Percentiles rank a stretch among this genome's conserved stretches.
Conservation (phyloP, 75 land plant species). For the Pseudotsuga menziesii region DNA sequence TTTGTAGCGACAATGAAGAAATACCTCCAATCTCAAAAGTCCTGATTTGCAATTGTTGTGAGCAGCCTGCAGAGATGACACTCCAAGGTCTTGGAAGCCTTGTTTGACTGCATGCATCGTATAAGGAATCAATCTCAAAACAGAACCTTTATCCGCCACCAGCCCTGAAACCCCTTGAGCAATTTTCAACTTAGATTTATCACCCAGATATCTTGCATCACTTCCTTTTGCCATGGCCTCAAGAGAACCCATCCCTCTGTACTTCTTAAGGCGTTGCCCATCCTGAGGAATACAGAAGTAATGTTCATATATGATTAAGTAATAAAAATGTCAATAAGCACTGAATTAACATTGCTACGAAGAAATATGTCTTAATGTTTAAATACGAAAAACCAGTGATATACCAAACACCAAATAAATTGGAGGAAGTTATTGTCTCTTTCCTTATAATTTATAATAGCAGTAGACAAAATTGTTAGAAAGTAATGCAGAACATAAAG, state of each 20-base stretch:
- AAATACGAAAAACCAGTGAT: background rate
- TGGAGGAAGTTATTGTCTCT: background rate
- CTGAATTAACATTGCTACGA: background rate
- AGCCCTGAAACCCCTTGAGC: constrained; percentile 98
- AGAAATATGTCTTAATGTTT: background rate
- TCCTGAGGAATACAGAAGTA: constrained; percentile 30
- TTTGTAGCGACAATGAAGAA: background rate
- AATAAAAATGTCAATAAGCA: background rate
- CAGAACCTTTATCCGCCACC: constrained; percentile 94
- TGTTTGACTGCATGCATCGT: constrained; percentile 99
- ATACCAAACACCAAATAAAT: background rate
- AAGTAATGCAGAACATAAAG: too few relatives aligned
- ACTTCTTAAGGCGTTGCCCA: constrained; percentile 70
- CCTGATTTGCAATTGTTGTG: constrained; percentile 58
- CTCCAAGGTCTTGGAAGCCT: constrained; percentile 98
- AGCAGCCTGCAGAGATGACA: constrained; percentile 56
- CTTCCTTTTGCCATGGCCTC: constrained; percentile 99
- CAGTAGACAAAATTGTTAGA: background rate
- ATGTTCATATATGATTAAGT: background rate
- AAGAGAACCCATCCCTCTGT: constrained; percentile 98
- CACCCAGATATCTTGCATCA: constrained; percentile 92
- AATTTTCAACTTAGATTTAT: constrained; percentile 76
- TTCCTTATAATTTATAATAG: background rate
- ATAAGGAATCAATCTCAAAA: constrained; percentile 76
- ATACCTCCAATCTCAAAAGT: constrained; percentile 80